phyloP scores from a whole-genome alignment of 192 early-diverging fungal genomes.

The Coemansia sp. region DNA sequence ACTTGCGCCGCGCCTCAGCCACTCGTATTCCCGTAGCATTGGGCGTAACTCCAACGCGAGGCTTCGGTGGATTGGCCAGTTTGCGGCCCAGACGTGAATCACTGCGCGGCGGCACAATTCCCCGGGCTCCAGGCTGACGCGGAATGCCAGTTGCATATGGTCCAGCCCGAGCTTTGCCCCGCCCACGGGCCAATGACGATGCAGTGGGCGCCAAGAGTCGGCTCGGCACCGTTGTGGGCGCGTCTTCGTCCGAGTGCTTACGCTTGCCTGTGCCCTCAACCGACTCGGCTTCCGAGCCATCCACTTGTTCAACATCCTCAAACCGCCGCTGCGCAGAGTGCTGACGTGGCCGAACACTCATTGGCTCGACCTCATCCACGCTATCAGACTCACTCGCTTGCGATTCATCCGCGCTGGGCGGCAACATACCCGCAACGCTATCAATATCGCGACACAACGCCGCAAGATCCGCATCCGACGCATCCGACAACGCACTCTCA shows the following conservation, averaged over 20 bases:
- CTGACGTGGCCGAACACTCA: too few relatives aligned
- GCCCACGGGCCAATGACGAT: slow-evolving; percentile 17
- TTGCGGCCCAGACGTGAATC: slow-evolving; percentile 19
- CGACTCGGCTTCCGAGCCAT: slow-evolving; percentile 8
- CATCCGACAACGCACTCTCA: slow-evolving; percentile 15
- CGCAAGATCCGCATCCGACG: slow-evolving; percentile 20
- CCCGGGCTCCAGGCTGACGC: slow-evolving; percentile 20
- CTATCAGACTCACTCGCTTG: slow-evolving; percentile 4
- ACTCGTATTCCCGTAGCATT: slow-evolving; percentile 21
- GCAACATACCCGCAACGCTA: slow-evolving; percentile 40
- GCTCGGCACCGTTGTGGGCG: neutral
- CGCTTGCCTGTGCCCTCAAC: slow-evolving; percentile 25
- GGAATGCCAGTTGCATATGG: slow-evolving; percentile 16
- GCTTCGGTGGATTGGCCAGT: neutral
- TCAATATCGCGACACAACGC: slow-evolving; percentile 38
- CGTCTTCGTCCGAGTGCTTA: slow-evolving; percentile 46
- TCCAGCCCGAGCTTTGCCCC: slow-evolving; percentile 11
- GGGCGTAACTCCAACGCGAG: slow-evolving; percentile 5
- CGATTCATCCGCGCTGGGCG: slow-evolving; percentile 16
- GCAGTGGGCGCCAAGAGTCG: slow-evolving; percentile 14
- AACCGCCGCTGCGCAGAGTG: neutral
- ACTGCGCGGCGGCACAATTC: slow-evolving; percentile 21
- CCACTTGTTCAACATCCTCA: slow-evolving; percentile 27
- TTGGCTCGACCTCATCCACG: neutral
- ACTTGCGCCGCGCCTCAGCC: slow-evolving; percentile 41